Percentiles rank a stretch among this genome's conserved stretches.
phyloP scores from a whole-genome alignment of 306 rosid species.

The Vigna radiata region DNA sequence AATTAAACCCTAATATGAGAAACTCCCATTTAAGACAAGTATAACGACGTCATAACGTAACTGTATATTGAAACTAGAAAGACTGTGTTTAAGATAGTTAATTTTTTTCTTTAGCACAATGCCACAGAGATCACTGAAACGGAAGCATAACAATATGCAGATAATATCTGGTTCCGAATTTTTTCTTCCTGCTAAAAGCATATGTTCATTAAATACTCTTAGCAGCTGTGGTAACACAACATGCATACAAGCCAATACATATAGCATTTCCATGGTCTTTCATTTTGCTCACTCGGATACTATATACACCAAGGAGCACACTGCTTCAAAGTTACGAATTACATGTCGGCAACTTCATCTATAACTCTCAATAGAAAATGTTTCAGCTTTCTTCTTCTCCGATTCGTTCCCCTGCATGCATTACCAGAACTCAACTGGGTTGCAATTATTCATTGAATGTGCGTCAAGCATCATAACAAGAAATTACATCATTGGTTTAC shows the following conservation, averaged over 20 bases:
- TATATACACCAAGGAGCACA: background rate
- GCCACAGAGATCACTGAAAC: background rate
- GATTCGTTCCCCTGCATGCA: constrained; percentile 66
- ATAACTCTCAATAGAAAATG: constrained; percentile 50
- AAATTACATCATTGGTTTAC: background rate
- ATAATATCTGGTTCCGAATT: background rate
- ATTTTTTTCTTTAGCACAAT: no score
- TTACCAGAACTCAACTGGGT: constrained; percentile 36
- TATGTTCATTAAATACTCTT: background rate
- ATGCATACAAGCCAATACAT: constrained; percentile 20
- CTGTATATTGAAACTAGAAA: no score
- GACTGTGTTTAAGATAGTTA: no score
- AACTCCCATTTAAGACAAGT: no score
- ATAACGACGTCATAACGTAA: no score
- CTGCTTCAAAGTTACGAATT: constrained; percentile 30
- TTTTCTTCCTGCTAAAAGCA: constrained; percentile 27
- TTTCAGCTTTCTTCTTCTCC: constrained; percentile 76
- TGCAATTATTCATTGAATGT: constrained; percentile 11
- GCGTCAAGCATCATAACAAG: background rate
- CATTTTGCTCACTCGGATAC: constrained; percentile 37
- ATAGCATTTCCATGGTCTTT: constrained; percentile 1
- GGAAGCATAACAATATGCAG: background rate
- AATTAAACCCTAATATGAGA: no score
- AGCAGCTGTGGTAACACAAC: constrained; percentile 6
- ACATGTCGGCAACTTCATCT: constrained; percentile 37